Evolutionary conservation across 2,329 filamentous ascomycete species (phyloP), one percentile per base, ranked within the genome.

Genomic region (Neocatenulostroma microsporum): DNA sequence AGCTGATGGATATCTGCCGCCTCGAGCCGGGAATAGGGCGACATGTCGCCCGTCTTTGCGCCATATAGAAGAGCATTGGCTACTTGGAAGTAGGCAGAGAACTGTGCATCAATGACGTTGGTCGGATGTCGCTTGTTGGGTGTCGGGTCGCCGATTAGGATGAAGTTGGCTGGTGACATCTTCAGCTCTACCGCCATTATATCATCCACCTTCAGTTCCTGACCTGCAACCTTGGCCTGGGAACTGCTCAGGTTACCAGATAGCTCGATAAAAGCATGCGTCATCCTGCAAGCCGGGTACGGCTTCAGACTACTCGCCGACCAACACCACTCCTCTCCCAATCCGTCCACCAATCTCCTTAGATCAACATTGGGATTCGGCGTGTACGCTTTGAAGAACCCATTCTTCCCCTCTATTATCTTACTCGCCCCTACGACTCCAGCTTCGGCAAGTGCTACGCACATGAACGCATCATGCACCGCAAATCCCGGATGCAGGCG

Each of bases 401-500:
- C 54, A 40, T 44, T 47, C 24, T 53, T 50, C 19, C 53, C 54
- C 28, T 57, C 54, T 10, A 57, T 36, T 14, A 47, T 50, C 18
- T 30, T 40, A 11, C 46, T 49, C 1, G 53, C 54, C 3, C 54
- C 54, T 2, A 55, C 21, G 2, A 62, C 57, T 4, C 58, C 60
- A 5, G 56, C 51, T 40, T 61, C 56, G 3, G 58, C 60, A 10
- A 62, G 45, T 11, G 42, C 43, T 6, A 61, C 55, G 39, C 55
- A 61, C 34, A 61, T 30, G 34, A 61, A 62, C 2, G 60, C 60
- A 44, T 63, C 60, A 30, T 62, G 58, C 9, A 56, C 58, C 4
- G 60, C 58, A 44, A 63, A 63, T 0, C 60, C 60, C 7, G 60
- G 58, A 42, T 62, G 58, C 3, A 63, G 50, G 6, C 60, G 49